Base-by-base conservation (phyloP, 176 grass and related monocot genomes). In the Musa acuminata region DNA sequence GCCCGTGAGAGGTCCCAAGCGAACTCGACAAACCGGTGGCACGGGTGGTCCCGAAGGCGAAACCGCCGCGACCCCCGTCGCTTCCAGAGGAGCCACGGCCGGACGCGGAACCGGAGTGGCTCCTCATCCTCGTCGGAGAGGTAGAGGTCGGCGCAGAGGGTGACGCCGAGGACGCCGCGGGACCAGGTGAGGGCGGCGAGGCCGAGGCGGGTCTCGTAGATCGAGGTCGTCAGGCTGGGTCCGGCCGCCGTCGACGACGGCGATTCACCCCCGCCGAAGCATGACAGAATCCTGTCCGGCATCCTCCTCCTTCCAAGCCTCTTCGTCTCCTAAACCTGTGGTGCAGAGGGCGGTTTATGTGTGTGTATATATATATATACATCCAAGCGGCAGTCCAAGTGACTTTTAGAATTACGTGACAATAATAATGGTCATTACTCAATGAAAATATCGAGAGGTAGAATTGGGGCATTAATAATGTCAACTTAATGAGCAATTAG, bases 151-250 rank as follows among this genome's bases (percentile, higher is more conserved):
- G 80, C 90, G 8, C 83, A 88, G 54, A 97, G 87, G 81, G 84
- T 75, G 83, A 97, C 83, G 24, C 94, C 88, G 52, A 97, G 68
- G 52, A 84, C 79, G 77, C 82, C 80, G 71, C 90, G 90, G 52
- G 90, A 93, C 94, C 94, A 97, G 53, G 94, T 85, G 59, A 93
- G 82, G 69, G 94, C 78, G 24, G 86, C 94, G 52, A 90, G 48
- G 75, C 94, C 94, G 22, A 97, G 87, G 57, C 77, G 82, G n/a
- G 94, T 93, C 77, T 88, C 85, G 85, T 97, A 93, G 48, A 93
- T 78, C 52, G 94, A 93, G 2, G 90, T 93, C 71, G 83, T 87
- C 52, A 90, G 76, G 70, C 78, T 93, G 12, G 85, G 82, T 24
- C 83, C 86, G 14, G 63, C 82, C 11, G 13, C 81, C 52, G 73